Evolutionary conservation across 2,329 filamentous ascomycete genomes (phyloP).

Genomic region (Hymenoscyphus salicellus): DNA sequence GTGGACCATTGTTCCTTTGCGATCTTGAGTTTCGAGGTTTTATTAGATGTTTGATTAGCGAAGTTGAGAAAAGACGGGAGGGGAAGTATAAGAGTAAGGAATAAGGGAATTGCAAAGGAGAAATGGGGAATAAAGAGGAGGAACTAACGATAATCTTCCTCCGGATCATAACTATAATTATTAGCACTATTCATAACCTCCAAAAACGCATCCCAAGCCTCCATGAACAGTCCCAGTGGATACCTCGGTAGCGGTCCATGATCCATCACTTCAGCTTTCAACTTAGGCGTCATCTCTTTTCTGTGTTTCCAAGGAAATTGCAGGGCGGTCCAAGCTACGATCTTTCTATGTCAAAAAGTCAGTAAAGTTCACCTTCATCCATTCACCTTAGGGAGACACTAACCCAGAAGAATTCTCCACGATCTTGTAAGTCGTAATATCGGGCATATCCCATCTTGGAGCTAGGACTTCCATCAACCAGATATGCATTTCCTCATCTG

Average conservation of each 20-base stretch:
- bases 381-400: neutral
- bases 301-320: slow-evolving; percentile 24
- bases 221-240: slow-evolving; percentile 18
- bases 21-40: slow-evolving; percentile 13
- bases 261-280: slow-evolving; percentile 11
- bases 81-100: too few species aligned
- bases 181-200: slow-evolving; percentile 7
- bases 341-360: slow-evolving; percentile 17
- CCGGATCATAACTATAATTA: slow-evolving; percentile 24
- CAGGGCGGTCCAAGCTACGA: slow-evolving; percentile 24
- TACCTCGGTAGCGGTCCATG: slow-evolving; percentile 15
- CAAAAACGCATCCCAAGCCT: slow-evolving; percentile 17
- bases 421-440: slow-evolving; percentile 24
- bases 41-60: neutral
- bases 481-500: slow-evolving; percentile 17
- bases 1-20: slow-evolving; percentile 25
- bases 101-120: neutral
- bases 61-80: too few species aligned
- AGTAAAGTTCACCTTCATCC: neutral
- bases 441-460: slow-evolving; percentile 24
- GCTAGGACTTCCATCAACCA: slow-evolving; percentile 21
- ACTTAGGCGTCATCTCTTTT: slow-evolving; percentile 18
- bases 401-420: slow-evolving; percentile 22
- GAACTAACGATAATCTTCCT: slow-evolving; percentile 26
- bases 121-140: neutral